Conservation (phyloP, 1,284 basidiomycete species). For the Erythrobasidium hasegawianum region DNA sequence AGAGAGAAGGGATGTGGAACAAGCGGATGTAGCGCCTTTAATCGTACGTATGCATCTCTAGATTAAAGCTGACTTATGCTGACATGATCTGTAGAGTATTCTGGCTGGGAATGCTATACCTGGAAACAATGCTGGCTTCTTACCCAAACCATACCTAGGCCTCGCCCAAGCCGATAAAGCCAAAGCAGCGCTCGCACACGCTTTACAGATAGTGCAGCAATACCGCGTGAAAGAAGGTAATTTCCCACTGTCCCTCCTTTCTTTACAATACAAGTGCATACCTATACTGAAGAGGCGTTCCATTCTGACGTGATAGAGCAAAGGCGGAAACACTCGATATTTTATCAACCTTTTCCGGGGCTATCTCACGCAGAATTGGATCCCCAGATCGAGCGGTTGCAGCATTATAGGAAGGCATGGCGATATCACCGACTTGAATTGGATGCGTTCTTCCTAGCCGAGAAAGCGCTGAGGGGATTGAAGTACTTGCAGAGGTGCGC, state of each 20-base stretch:
- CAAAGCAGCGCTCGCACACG: slow-evolving; percentile 63
- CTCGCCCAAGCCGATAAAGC: slow-evolving; percentile 51
- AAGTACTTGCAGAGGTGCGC: slow-evolving; percentile 75
- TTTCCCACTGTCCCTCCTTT: too few species aligned
- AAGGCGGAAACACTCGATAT: neutral
- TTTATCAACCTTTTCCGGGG: neutral
- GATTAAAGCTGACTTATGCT: too few species aligned
- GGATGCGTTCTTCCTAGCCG: slow-evolving; percentile 49
- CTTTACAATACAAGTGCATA: too few species aligned
- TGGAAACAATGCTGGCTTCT: slow-evolving; percentile 50
- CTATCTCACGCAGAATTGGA: neutral
- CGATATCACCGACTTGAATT: slow-evolving; percentile 46
- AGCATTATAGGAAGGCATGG: neutral
- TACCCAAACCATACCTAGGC: slow-evolving; percentile 48
- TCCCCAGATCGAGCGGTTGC: neutral
- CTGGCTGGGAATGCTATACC: slow-evolving; percentile 42
- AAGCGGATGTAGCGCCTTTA: slow-evolving; percentile 75
- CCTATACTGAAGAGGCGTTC: too few species aligned
- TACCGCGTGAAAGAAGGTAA: slow-evolving; percentile 67
- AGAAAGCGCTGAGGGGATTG: slow-evolving; percentile 61
- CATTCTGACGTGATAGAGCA: neutral
- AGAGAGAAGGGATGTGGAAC: slow-evolving; percentile 68
- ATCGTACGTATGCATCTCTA: slow-evolving; percentile 57
- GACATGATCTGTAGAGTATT: slow-evolving; percentile 42
- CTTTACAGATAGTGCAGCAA: slow-evolving; percentile 72